A percentile compares a stretch with the other conserved stretches of the same genome.
These are phyloP conservation scores for Cladosporium sp. DNA, from an alignment of 2,329 filamentous ascomycete genomes.

Conservation along the genomic window DNA sequence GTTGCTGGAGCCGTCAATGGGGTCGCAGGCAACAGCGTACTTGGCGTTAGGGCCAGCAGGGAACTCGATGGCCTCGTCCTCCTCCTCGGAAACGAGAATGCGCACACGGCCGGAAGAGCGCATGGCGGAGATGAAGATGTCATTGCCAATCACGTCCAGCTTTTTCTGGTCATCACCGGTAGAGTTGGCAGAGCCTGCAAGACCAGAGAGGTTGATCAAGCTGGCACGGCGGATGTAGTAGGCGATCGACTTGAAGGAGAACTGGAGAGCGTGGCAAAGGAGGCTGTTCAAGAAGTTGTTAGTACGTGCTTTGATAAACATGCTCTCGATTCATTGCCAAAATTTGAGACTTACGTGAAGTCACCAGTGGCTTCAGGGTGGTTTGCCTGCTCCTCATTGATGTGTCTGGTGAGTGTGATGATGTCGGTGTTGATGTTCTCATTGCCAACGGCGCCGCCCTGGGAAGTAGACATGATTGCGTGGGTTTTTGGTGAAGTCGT, in stretches of 20 bases:
- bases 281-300: conserved; percentile 53
- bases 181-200: conserved; percentile 90
- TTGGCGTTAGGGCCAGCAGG: conserved; percentile 67
- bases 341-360: conserved; percentile 72
- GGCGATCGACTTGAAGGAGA: conserved; percentile 99
- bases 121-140: conserved; percentile 96
- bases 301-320: conserved; percentile 13
- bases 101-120: conserved; percentile 85
- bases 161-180: conserved; percentile 99
- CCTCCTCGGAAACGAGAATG: conserved; percentile 94
- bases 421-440: conserved; percentile 96
- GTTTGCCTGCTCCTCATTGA: conserved; percentile 94
- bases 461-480: conserved; percentile 37
- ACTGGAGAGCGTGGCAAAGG: conserved; percentile 95
- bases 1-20: conserved; percentile 97
- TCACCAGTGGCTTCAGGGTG: conserved; percentile 94
- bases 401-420: conserved; percentile 88
- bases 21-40: conserved; percentile 95
- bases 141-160: conserved; percentile 97
- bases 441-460: conserved; percentile 50
- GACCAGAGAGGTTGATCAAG: conserved; percentile 80
- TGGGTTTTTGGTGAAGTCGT: neutral
- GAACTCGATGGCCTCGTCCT: conserved; percentile 90
- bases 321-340: no score
- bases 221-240: conserved; percentile 98